A percentile compares a stretch with the other conserved stretches of the same genome.
Evolutionary conservation across 2,329 filamentous ascomycete species (phyloP).

Genomic region (Epicoccum sorghinum): DNA sequence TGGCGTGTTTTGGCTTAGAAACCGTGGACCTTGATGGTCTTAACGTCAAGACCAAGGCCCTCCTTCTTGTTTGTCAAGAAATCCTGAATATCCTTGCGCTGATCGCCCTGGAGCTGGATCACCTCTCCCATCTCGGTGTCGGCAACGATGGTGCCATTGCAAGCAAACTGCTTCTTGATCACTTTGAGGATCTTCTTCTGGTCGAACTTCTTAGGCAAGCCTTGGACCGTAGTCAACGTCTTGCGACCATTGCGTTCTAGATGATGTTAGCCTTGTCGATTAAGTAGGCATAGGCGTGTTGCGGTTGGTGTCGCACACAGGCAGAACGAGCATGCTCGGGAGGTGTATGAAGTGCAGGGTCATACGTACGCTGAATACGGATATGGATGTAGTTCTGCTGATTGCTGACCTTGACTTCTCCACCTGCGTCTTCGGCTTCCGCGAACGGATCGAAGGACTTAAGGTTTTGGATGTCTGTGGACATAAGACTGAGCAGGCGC

Average conservation of each 20-base stretch:
- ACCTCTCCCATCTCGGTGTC: slow-evolving; percentile 98
- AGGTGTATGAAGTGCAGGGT: background rate
- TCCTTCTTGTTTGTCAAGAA: slow-evolving; percentile 97
- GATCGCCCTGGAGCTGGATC: slow-evolving; percentile 99
- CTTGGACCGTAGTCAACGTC: slow-evolving; percentile 99
- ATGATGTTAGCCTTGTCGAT: slow-evolving; percentile 44
- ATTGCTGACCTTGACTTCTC: slow-evolving; percentile 79
- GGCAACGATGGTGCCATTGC: slow-evolving; percentile 99
- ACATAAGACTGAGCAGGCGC: slow-evolving; percentile 43
- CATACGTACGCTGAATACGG: slow-evolving; percentile 87
- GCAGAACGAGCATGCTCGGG: background rate
- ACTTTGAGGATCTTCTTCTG: slow-evolving; percentile 99
- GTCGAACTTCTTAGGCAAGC: slow-evolving; percentile 98
- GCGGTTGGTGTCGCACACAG: slow-evolving; percentile 54
- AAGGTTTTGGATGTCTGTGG: slow-evolving; percentile 54
- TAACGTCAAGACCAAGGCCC: slow-evolving; percentile 89
- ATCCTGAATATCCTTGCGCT: slow-evolving; percentile 98
- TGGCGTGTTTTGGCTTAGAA: slow-evolving; percentile 29
- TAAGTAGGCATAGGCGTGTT: slow-evolving; percentile 9
- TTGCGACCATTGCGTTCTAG: slow-evolving; percentile 99
- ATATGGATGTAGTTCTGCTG: slow-evolving; percentile 97
- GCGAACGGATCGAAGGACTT: slow-evolving; percentile 86
- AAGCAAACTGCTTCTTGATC: slow-evolving; percentile 99
- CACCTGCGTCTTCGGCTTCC: slow-evolving; percentile 99
- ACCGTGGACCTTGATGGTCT: slow-evolving; percentile 86